Base-by-base conservation (phyloP, 2,329 filamentous ascomycete species). In the Aspergillus pseudoterreus region DNA sequence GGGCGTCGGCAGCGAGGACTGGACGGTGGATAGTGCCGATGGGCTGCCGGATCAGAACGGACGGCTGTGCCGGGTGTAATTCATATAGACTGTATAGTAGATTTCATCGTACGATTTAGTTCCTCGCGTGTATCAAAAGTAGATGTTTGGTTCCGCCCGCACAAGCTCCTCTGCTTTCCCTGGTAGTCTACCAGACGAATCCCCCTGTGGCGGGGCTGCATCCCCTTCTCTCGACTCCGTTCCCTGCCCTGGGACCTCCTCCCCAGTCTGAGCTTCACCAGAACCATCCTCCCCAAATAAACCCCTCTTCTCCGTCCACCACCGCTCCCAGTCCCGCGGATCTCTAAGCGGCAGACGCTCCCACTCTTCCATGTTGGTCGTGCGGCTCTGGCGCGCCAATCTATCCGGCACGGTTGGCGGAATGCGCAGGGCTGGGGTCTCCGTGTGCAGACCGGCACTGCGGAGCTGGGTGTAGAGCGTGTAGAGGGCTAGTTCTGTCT, bases 1-100 rank as follows among this genome's bases (percentile, higher is more conserved):
- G n/a, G 75, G 67, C 4, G 79, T 83, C 2, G 80, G 79, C 0
- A 81, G 77, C 52, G 80, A 83, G 53, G 57, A 58, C n/a, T 82
- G 78, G 78, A 61, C 58, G 19, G 67, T 75, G 6, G 64, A 62
- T 4, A 67, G 62, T 5, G 55, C 68, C 49, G 60, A 60, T 49
- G 59, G 61, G 4, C 56, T 66, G 48, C 62, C 58, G 2, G 56
- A 63, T 36, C 61, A 66, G 49, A 66, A 66, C 41, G 77, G 76
- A 8, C 68, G 74, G 22, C 64, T 79, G 63, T 79, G 77, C 35
- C 57, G 55, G 32, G 56, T 56, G 5, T 45, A 36, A 42, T 38
- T 17, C 4, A n/a, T 35, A 42, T 38, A 38, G 35, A 38, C 35
- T 38, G 33, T 42, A 42, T 42, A 42, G 39, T 19, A 42, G n/a